phyloP scores from a whole-genome alignment of 805 yeast genomes.

The Lachancea meyersii region DNA sequence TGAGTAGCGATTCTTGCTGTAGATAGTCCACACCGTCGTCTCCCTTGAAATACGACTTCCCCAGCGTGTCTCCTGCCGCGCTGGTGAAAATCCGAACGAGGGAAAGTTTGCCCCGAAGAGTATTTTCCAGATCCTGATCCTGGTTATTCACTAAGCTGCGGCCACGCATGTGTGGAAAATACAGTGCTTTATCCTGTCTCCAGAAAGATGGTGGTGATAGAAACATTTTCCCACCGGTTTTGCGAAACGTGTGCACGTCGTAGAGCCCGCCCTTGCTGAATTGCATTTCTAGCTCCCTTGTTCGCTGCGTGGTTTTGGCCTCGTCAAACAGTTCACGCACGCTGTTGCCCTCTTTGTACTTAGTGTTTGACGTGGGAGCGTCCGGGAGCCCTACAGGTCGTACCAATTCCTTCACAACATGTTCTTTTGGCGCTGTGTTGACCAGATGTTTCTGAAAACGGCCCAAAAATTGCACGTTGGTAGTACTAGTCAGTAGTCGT shows the following conservation, averaged over 20 bases:
- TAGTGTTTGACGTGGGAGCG: constrained; percentile 32
- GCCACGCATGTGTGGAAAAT: constrained; percentile 74
- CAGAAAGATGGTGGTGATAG: constrained; percentile 76
- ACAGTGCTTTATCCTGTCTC: constrained; percentile 62
- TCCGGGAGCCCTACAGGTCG: constrained; percentile 42
- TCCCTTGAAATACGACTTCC: constrained; percentile 51
- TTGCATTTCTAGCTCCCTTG: constrained; percentile 54
- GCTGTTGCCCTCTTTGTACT: constrained; percentile 39
- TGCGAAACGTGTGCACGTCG: constrained; percentile 56
- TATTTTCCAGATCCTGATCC: constrained; percentile 24
- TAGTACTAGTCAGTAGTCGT: constrained; percentile 11
- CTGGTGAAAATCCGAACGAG: constrained; percentile 28
- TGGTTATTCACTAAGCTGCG: constrained; percentile 39
- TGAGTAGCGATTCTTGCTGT: constrained; percentile 4
- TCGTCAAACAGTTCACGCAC: constrained; percentile 44
- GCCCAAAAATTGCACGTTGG: constrained; percentile 20
- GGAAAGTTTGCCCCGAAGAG: constrained; percentile 27
- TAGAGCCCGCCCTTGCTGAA: constrained; percentile 63
- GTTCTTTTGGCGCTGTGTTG: constrained; percentile 35
- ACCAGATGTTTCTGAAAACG: constrained; percentile 33
- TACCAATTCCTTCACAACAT: constrained; percentile 31
- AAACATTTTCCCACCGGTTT: constrained; percentile 81
- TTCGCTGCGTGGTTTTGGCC: constrained; percentile 42
- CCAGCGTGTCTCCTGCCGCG: constrained; percentile 61
- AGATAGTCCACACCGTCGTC: constrained; percentile 13